A percentile compares a stretch with the other conserved stretches of the same genome.
phyloP scores from a whole-genome alignment of 2,329 filamentous ascomycete genomes.

The Paradendryphiella salina region DNA sequence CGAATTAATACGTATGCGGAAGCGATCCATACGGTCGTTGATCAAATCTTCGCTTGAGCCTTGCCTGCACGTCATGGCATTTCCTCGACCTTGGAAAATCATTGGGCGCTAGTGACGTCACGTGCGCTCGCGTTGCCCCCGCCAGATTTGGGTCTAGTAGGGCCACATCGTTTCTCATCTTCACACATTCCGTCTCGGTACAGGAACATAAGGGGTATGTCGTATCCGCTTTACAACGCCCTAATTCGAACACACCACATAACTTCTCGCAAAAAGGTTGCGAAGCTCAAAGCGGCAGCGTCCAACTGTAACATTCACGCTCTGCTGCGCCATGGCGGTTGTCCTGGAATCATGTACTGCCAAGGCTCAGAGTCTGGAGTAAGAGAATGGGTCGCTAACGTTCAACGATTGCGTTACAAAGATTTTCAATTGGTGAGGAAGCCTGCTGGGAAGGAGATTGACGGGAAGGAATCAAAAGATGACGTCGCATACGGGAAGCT shows the following conservation, averaged over 20 bases:
- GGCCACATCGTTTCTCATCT: background rate
- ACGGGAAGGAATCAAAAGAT: background rate
- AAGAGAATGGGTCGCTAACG: constrained; percentile 64
- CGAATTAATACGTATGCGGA: constrained; percentile 19
- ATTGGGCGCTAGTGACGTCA: constrained; percentile 35
- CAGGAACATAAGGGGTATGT: constrained; percentile 21
- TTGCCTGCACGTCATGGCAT: constrained; percentile 19
- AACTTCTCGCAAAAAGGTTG: constrained; percentile 75
- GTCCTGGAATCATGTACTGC: constrained; percentile 78
- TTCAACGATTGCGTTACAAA: constrained; percentile 70
- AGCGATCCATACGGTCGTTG: constrained; percentile 37
- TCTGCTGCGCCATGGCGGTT: constrained; percentile 67
- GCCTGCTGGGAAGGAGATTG: constrained; percentile 48
- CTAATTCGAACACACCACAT: constrained; percentile 81
- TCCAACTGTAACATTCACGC: constrained; percentile 64
- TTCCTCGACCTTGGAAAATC: constrained; percentile 21
- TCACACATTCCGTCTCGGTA: background rate
- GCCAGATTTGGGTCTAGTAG: background rate
- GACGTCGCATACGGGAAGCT: constrained; percentile 41
- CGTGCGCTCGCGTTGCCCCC: constrained; percentile 23
- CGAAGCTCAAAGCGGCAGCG: constrained; percentile 66
- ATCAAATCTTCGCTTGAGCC: constrained; percentile 13
- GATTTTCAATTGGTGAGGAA: constrained; percentile 68
- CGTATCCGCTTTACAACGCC: constrained; percentile 53
- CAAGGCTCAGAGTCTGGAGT: constrained; percentile 63